phyloP scores from a whole-genome alignment of 208 protist genomes.

The Angomonas deanei region DNA sequence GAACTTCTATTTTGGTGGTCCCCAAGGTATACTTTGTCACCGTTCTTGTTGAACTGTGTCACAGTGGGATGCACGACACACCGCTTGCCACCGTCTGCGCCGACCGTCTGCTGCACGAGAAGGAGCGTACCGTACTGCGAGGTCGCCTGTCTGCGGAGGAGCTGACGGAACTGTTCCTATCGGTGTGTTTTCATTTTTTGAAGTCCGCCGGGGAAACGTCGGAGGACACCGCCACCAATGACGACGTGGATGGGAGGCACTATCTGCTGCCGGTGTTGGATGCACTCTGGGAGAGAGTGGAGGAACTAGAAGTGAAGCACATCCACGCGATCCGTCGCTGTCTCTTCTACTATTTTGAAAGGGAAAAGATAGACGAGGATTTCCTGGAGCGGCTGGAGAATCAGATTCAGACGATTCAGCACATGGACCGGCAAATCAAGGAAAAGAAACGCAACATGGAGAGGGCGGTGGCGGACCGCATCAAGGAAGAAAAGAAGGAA shows the following conservation, averaged over 20 bases:
- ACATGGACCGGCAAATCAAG: not conserved
- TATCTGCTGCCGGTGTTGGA: constrained; percentile 36
- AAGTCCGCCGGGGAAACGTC: too few species aligned
- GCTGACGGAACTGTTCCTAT: constrained; percentile 32
- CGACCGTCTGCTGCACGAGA: constrained; percentile 8
- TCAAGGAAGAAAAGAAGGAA: not conserved
- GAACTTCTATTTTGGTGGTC: constrained; percentile 28
- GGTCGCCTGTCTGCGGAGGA: too few species aligned
- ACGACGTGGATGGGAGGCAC: too few species aligned
- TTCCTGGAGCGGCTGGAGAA: constrained; percentile 57
- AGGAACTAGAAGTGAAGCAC: constrained; percentile 43
- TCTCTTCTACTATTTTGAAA: constrained; percentile 46
- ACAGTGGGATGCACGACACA: constrained; percentile 26
- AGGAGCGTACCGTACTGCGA: constrained; percentile 13
- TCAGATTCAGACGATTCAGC: constrained; percentile 23
- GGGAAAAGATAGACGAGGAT: constrained; percentile 46
- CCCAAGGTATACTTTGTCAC: constrained; percentile 27
- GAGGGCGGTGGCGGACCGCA: not conserved
- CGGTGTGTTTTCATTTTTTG: constrained; percentile 39
- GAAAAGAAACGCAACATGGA: not conserved
- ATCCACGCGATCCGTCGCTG: constrained; percentile 59
- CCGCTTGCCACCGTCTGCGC: constrained; percentile 26
- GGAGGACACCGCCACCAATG: constrained; percentile 3
- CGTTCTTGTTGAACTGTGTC: constrained; percentile 26
- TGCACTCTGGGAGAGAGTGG: constrained; percentile 63